These are phyloP conservation scores for Rehmannia glutinosa DNA, from an alignment of 257 asterid genomes.

Conservation along the genomic window DNA sequence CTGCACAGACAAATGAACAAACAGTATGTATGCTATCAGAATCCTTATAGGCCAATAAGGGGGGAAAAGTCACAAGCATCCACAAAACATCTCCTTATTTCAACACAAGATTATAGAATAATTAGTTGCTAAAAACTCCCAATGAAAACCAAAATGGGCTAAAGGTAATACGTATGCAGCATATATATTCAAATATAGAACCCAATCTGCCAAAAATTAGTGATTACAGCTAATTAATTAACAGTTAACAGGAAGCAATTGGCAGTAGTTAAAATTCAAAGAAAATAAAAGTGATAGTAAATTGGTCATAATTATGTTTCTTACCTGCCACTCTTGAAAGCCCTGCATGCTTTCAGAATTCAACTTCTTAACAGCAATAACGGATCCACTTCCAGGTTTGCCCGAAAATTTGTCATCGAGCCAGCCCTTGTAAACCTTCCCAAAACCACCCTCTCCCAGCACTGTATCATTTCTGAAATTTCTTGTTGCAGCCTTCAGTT, in stretches of 20 bases:
- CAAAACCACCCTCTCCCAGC: conserved; percentile 96
- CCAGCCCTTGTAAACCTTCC: conserved; percentile 91
- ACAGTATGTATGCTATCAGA: not conserved
- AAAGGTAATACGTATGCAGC: not conserved
- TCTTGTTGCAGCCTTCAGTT: conserved; percentile 64
- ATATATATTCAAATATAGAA: not conserved
- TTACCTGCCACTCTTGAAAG: conserved; percentile 77
- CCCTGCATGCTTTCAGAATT: conserved; percentile 74
- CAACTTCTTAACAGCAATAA: conserved; percentile 78
- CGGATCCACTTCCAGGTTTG: conserved; percentile 36
- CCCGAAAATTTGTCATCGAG: conserved; percentile 50
- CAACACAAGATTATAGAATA: no score
- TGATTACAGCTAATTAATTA: not conserved
- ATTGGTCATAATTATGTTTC: no score
- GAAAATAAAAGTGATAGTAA: no score
- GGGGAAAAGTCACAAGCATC: no score
- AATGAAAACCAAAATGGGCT: not conserved
- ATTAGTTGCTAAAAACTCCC: no score
- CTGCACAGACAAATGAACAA: conserved; percentile 33
- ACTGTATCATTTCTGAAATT: conserved; percentile 68
- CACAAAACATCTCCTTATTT: no score
- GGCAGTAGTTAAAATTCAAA: no score
- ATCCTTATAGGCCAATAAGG: no score
- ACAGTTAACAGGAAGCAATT: not conserved
- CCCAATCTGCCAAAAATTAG: not conserved